phyloP scores from a whole-genome alignment of 2,329 filamentous ascomycete genomes.

The Fusarium poae region DNA sequence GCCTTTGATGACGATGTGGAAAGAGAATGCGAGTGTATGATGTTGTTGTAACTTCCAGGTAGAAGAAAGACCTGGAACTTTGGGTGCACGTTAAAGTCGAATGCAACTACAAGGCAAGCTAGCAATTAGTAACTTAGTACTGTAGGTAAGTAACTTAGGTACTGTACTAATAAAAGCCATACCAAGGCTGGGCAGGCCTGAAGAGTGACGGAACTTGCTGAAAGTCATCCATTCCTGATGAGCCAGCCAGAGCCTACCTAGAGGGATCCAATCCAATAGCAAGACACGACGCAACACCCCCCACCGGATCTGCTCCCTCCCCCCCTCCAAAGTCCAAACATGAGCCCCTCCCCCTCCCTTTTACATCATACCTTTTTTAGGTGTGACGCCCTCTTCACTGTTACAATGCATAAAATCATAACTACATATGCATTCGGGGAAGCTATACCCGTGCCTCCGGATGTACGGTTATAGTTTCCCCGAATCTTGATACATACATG shows the following conservation, averaged over 20 bases:
- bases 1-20: slow-evolving; percentile 32
- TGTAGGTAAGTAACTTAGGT: too few relatives aligned
- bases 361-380: slow-evolving; percentile 44
- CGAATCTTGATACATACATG: not conserved
- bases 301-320: slow-evolving; percentile 25
- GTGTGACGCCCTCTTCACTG: not conserved
- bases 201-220: slow-evolving; percentile 17
- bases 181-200: not conserved
- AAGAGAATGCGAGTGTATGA: slow-evolving; percentile 23
- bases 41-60: slow-evolving; percentile 42
- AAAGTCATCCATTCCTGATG: slow-evolving; percentile 4
- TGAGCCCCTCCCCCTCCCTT: slow-evolving; percentile 40
- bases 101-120: slow-evolving; percentile 23
- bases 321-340: slow-evolving; percentile 1
- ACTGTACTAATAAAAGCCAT: not conserved
- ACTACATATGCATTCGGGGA: slow-evolving; percentile 4
- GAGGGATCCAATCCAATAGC: slow-evolving; percentile 5
- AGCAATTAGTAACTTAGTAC: too few relatives aligned
- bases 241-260: not conserved
- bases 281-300: slow-evolving; percentile 10
- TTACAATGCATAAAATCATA: not conserved
- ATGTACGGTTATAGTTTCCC: not conserved
- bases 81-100: slow-evolving; percentile 25
- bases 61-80: slow-evolving; percentile 35
- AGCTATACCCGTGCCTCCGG: not conserved